Evolutionary conservation across 2,329 filamentous ascomycete genomes (phyloP).

Genomic region (Lasiodiplodia citricola): DNA sequence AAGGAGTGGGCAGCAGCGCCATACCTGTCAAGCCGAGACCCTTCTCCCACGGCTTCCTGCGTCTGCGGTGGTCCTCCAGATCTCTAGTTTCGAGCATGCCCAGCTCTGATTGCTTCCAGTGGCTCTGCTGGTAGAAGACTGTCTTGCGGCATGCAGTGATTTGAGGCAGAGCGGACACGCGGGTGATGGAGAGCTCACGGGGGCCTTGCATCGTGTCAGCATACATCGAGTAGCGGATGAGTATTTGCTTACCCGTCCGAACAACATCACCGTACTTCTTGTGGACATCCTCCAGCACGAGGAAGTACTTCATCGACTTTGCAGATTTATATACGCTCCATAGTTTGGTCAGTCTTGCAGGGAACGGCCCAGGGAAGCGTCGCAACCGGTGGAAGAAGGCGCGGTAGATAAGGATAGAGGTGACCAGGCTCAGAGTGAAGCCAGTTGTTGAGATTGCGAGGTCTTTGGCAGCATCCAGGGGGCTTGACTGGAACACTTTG

Average conservation of each 20-base stretch:
- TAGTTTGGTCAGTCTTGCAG: conserved; percentile 41
- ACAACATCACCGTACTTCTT: conserved; percentile 2
- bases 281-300: not conserved
- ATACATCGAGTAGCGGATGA: not conserved
- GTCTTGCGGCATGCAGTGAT: conserved; percentile 36
- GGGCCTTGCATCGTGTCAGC: not conserved
- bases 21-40: not conserved
- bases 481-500: not conserved
- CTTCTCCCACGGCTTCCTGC: conserved; percentile 2
- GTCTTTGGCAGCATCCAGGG: not conserved
- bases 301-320: not conserved
- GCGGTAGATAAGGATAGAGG: conserved; percentile 35
- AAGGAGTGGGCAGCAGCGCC: not conserved
- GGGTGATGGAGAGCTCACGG: conserved; percentile 26
- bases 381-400: conserved; percentile 42
- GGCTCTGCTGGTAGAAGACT: conserved; percentile 37
- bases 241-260: not conserved
- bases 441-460: not conserved
- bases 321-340: conserved; percentile 32
- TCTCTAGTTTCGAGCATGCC: not conserved
- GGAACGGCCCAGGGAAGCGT: conserved; percentile 42
- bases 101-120: conserved; percentile 34
- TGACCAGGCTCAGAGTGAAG: not conserved
- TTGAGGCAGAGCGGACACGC: conserved; percentile 11
- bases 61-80: not conserved